Percentiles rank a stretch among this genome's conserved stretches.
Evolutionary conservation across 768 basidiomycete species (phyloP).

Genomic region (Panellus pusillus): DNA sequence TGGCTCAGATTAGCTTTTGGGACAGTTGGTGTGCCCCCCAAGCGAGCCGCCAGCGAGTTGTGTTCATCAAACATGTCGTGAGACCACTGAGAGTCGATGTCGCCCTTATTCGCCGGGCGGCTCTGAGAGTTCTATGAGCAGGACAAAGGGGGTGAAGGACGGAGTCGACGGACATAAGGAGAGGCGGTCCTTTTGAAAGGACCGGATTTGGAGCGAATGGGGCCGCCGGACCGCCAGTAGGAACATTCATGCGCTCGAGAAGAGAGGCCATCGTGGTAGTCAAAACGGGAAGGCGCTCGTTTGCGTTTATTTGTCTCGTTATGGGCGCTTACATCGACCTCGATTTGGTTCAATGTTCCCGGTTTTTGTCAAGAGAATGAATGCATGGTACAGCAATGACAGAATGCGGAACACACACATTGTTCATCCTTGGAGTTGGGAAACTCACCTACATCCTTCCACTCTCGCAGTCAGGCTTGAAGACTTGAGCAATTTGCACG

Average conservation of each 20-base stretch:
- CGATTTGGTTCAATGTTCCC: not conserved
- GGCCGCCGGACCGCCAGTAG: slow-evolving; percentile 40
- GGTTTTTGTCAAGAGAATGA: too few species aligned
- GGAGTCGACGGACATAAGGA: slow-evolving; percentile 51
- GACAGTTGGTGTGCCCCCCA: slow-evolving; percentile 41
- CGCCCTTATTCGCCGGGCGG: slow-evolving; percentile 43
- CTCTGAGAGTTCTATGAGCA: slow-evolving; percentile 34
- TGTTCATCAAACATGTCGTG: slow-evolving; percentile 69
- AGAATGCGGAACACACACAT: too few species aligned
- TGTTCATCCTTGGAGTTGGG: too few species aligned
- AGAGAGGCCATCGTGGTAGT: slow-evolving; percentile 50
- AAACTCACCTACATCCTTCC: too few species aligned
- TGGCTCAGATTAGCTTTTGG: slow-evolving; percentile 53
- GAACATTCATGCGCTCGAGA: slow-evolving; percentile 57
- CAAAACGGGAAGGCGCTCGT: slow-evolving; percentile 20
- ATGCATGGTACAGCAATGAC: too few species aligned
- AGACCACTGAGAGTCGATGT: slow-evolving; percentile 65
- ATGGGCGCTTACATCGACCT: not conserved
- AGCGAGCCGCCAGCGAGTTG: slow-evolving; percentile 61
- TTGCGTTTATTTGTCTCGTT: slow-evolving; percentile 7
- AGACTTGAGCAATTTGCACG: too few species aligned
- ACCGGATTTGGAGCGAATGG: slow-evolving; percentile 43
- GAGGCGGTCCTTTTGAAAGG: slow-evolving; percentile 38
- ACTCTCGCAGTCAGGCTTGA: too few species aligned
- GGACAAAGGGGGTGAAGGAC: slow-evolving; percentile 19